These are phyloP conservation scores for Didymosphaeria variabile DNA, from an alignment of 2,329 filamentous ascomycete genomes.

Conservation along the genomic window DNA sequence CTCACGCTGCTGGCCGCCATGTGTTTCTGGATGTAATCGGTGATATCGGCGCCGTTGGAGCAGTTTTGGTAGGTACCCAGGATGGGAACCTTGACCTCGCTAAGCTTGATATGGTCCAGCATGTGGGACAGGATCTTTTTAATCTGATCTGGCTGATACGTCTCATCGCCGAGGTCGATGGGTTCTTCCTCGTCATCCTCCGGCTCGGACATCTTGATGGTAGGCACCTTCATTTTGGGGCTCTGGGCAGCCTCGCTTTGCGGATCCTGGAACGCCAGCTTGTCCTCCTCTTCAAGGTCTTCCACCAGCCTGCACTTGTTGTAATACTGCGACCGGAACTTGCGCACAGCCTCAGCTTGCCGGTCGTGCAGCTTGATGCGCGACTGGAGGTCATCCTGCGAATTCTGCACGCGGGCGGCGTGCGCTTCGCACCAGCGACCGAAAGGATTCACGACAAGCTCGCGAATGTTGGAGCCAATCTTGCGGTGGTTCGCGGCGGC, in stretches of 20 bases:
- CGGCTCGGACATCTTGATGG: constrained; percentile 84
- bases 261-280: constrained; percentile 93
- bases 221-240: constrained; percentile 72
- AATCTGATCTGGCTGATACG: constrained; percentile 83
- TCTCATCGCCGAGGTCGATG: constrained; percentile 89
- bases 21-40: constrained; percentile 91
- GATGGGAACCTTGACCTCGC: constrained; percentile 94
- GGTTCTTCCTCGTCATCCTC: constrained; percentile 77
- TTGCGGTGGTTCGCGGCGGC: constrained; percentile 90
- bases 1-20: constrained; percentile 85
- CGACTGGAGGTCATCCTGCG: constrained; percentile 89
- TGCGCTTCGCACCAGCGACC: constrained; percentile 96
- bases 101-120: constrained; percentile 84
- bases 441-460: constrained; percentile 94
- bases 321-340: constrained; percentile 95
- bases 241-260: constrained; percentile 60
- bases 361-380: constrained; percentile 93
- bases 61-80: constrained; percentile 95
- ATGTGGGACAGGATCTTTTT: constrained; percentile 91
- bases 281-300: constrained; percentile 97
- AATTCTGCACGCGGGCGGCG: constrained; percentile 87
- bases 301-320: constrained; percentile 98
- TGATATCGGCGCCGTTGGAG: constrained; percentile 89
- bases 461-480: constrained; percentile 94
- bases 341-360: constrained; percentile 89